These are phyloP conservation scores for Metschnikowia rubicola DNA, from an alignment of 805 yeast genomes.

Conservation along the genomic window DNA sequence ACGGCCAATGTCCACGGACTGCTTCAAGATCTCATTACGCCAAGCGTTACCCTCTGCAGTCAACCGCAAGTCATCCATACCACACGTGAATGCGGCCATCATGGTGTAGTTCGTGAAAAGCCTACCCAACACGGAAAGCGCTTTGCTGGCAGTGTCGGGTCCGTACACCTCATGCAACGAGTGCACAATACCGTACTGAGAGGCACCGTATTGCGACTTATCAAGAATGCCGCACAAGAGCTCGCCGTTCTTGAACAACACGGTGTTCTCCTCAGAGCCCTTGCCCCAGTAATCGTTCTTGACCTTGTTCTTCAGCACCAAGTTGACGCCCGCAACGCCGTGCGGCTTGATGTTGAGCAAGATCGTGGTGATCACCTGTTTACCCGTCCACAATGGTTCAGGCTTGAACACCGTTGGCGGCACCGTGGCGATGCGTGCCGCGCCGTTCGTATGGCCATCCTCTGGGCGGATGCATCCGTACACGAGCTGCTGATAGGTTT, in stretches of 20 bases:
- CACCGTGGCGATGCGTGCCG: slow-evolving; percentile 61
- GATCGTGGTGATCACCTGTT: slow-evolving; percentile 92
- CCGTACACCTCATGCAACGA: slow-evolving; percentile 96
- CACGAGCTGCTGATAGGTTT: slow-evolving; percentile 86
- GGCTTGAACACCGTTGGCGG: slow-evolving; percentile 92
- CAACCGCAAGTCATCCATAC: slow-evolving; percentile 97
- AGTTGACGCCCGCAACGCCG: slow-evolving; percentile 86
- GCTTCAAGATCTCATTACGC: slow-evolving; percentile 79
- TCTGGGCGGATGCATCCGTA: slow-evolving; percentile 96
- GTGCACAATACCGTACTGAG: slow-evolving; percentile 94
- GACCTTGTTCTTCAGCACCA: slow-evolving; percentile 79
- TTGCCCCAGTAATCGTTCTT: slow-evolving; percentile 94
- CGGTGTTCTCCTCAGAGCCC: slow-evolving; percentile 80
- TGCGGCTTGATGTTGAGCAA: slow-evolving; percentile 83
- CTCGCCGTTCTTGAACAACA: slow-evolving; percentile 82
- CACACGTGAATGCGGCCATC: slow-evolving; percentile 95
- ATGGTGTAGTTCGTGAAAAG: slow-evolving; percentile 91
- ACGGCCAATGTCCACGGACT: slow-evolving; percentile 79
- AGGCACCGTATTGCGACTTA: slow-evolving; percentile 97
- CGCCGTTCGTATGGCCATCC: slow-evolving; percentile 86
- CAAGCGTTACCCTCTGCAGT: slow-evolving; percentile 87
- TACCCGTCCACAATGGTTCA: slow-evolving; percentile 93
- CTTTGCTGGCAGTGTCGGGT: slow-evolving; percentile 81
- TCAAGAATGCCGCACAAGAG: slow-evolving; percentile 89
- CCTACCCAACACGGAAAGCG: slow-evolving; percentile 89